Evolutionary conservation across 2,329 filamentous ascomycete genomes (phyloP), one percentile per base, ranked within the genome.

Genomic region (Exserohilum rostratum): DNA sequence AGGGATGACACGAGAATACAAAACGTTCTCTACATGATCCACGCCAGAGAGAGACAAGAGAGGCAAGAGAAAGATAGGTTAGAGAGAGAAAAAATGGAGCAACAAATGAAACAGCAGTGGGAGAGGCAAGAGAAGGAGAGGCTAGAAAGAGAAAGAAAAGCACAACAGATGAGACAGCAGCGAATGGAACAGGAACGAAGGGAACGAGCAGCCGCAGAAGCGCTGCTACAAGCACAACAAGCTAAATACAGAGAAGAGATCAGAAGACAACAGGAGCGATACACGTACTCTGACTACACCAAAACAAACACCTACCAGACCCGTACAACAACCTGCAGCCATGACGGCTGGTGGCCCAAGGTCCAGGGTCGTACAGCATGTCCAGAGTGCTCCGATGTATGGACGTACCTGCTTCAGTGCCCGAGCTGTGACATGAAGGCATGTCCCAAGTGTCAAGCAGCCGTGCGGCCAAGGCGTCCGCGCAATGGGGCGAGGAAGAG

Each of bases 1-100:
- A 15, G 17, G 18, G 64, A 68, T 40, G 57, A 69, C n/a, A 6
- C 6, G 15, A 62, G 45, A 37, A 64, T 58, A 35, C 30, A 12
- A 33, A 12, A 4, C 4, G 13, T 33, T 12, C 30, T 12, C 9
- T 7, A 7, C 13, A 33, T 7, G 30, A 13, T 33, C 13, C 10
- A 12, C 9, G 30, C 30, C 9, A 33, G 30, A 33, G 30, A 33
- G 13, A 33, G 9, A 6, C 10, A 12, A 12, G 30, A 33, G 30
- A 33, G 30, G 13, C 30, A 33, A 12, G 30, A 33, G 30, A 33
- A 12, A 33, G 30, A 33, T 7, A 33, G 30, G 30, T 4, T 12
- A 12, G 30, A 33, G 30, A 33, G 30, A 12, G 6, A 33, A 12
- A 7, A 12, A 33, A 7, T 6, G 5, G 30, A 33, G 10, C n/a